phyloP scores from a whole-genome alignment of 1,284 basidiomycete genomes.

The Polyporus tsugae region DNA sequence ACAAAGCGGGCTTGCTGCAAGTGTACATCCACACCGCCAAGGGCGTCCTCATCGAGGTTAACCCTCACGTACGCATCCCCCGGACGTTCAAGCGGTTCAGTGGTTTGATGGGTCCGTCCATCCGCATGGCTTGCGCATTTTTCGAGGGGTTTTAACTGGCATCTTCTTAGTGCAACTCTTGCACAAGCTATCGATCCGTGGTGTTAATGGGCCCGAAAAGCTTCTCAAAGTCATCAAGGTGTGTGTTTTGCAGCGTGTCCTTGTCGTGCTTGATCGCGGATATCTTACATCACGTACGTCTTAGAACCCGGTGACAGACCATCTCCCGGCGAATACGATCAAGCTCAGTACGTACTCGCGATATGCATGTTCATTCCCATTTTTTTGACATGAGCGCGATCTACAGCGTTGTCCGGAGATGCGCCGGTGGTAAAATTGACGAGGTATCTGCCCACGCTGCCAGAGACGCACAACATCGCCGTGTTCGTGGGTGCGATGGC shows the following conservation, averaged over 20 bases:
- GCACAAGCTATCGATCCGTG: conserved; percentile 95
- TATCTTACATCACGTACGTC: conserved; percentile 21
- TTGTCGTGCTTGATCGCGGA: conserved; percentile 1
- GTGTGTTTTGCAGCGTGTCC: conserved; percentile 38
- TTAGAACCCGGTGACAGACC: conserved; percentile 95
- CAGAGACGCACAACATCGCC: conserved; percentile 89
- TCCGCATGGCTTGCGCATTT: conserved; percentile 6
- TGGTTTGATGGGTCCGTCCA: conserved; percentile 91
- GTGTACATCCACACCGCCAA: conserved; percentile 99
- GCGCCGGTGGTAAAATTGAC: conserved; percentile 87
- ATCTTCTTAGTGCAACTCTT: conserved; percentile 86
- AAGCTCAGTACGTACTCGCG: conserved; percentile 82
- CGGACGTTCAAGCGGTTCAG: conserved; percentile 99
- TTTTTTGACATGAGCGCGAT: conserved; percentile 15
- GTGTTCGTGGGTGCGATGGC: conserved; percentile 99
- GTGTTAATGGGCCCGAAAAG: conserved; percentile 97
- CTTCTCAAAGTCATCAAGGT: conserved; percentile 96
- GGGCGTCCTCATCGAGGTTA: conserved; percentile 98
- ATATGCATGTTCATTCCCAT: conserved; percentile 14
- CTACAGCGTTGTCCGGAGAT: conserved; percentile 89
- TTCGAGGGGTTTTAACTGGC: conserved; percentile 9
- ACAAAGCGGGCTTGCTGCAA: conserved; percentile 96
- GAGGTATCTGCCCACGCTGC: conserved; percentile 83
- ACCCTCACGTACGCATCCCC: conserved; percentile 97
- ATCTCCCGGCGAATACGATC: conserved; percentile 94